phyloP scores from a whole-genome alignment of 2,329 filamentous ascomycete genomes.

The Penicillium sclerotigenum region DNA sequence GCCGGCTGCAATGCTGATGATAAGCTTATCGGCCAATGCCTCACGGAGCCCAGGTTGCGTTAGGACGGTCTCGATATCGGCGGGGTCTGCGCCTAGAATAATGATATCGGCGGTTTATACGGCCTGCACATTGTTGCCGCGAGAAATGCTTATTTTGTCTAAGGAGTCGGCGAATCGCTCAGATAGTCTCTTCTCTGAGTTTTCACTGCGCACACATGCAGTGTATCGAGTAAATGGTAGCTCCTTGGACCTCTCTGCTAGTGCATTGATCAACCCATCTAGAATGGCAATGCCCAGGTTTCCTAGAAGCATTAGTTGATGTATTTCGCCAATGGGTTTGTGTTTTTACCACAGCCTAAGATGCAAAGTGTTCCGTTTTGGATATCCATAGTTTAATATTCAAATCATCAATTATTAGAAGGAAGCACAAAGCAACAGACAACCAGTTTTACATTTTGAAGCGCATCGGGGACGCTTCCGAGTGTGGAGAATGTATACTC shows the following conservation, averaged over 20 bases:
- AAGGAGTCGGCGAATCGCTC: conserved; percentile 32
- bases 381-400: conserved; percentile 9
- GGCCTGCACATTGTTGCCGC: conserved; percentile 38
- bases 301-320: conserved; percentile 23
- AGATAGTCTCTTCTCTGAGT: conserved; percentile 36
- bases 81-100: conserved; percentile 49
- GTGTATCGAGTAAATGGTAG: conserved; percentile 35
- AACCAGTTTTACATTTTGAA: not conserved
- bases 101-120: conserved; percentile 40
- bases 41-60: conserved; percentile 37
- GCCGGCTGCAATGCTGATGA: conserved; percentile 54
- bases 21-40: conserved; percentile 45
- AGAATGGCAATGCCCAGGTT: conserved; percentile 42
- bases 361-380: conserved; percentile 17
- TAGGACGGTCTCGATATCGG: conserved; percentile 43
- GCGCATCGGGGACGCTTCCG: conserved; percentile 4
- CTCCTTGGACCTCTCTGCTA: conserved; percentile 5
- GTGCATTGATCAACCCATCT: conserved; percentile 30
- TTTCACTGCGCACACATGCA: conserved; percentile 44
- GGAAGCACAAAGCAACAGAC: not conserved
- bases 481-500: conserved; percentile 5
- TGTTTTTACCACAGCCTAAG: conserved; percentile 19
- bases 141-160: conserved; percentile 33
- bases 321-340: not conserved
- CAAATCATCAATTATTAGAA: not conserved